Evolutionary conservation across 75 land plant genomes (phyloP), one percentile per base, ranked within the genome.

Genomic region (Cupressus sempervirens): DNA sequence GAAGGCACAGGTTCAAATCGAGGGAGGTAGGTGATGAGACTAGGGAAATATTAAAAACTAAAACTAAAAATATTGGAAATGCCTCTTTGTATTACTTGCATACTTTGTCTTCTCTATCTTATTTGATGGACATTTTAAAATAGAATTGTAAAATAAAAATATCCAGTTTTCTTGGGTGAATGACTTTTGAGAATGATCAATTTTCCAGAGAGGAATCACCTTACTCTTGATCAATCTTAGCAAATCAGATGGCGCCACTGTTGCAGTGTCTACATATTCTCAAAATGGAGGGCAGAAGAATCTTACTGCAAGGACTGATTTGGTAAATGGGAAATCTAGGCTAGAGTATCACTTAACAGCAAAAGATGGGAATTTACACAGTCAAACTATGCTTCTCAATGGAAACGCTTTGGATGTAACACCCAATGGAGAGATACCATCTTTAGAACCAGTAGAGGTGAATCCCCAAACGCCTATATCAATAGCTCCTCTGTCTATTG

Each of bases 321-420:
- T 80, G 10, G 80, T 68, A 36, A 65, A 36, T 16, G 20, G 41
- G 5, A 5, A 20, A 16, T 20, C 41, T 76, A 76, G 80, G 41
- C 80, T 76, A 32, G 97, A 95, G 62, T 95, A 95, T 84, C 97
- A 92, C 83, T 76, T 94, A 43, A 90, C 93, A 41, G 88, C 97
- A 32, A 84, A 89, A 80, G 89, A 91, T 82, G 92, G 93, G 10
- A 70, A 91, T 58, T 58, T 95, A 77, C 96, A 94, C 11, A 95
- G 97, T 88, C 94, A 90, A 82, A 90, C 86, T 6, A 84, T 92
- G 90, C 80, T 93, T 80, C 93, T 96, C 16, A 96, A 96, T 85
- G 98, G 95, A 30, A 84, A 91, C 7, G 75, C 80, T 46, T 87
- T 96, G 53, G 80, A 41, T 34, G 81, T 91, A 30, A 87, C 87